Conservation (phyloP, 164 flowering plant species). For the Piper longum region DNA sequence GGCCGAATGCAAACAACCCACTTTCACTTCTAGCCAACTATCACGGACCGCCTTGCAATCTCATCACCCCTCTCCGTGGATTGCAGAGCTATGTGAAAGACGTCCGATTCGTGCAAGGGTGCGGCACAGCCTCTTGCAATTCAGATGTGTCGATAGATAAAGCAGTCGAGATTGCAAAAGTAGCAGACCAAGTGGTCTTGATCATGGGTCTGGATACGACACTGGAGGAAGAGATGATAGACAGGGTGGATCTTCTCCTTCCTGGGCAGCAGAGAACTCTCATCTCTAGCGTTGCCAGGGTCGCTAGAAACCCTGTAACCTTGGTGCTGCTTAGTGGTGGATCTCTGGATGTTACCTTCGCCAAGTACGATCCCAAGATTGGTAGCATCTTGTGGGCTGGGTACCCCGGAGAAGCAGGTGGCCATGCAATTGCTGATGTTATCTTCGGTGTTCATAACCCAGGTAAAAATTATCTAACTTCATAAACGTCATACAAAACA, state of each 20-base stretch:
- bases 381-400: constrained; percentile 84
- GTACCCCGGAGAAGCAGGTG: constrained; percentile 87
- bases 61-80: constrained; percentile 34
- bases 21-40: constrained; percentile 53
- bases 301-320: constrained; percentile 53
- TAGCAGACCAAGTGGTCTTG: constrained; percentile 49
- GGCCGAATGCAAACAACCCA: constrained; percentile 53
- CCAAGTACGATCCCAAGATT: constrained; percentile 39
- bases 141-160: constrained; percentile 19
- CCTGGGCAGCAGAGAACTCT: constrained; percentile 63
- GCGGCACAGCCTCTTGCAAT: constrained; percentile 36
- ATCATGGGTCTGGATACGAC: constrained; percentile 71
- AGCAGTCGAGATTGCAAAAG: constrained; percentile 44
- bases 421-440: constrained; percentile 56
- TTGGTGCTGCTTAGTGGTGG: constrained; percentile 64
- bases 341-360: constrained; percentile 67
- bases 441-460: constrained; percentile 85
- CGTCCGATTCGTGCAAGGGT: constrained; percentile 30
- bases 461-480: constrained; percentile 25
- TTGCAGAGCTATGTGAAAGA: constrained; percentile 25
- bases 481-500: neutral
- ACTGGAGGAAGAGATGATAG: constrained; percentile 47
- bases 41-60: constrained; percentile 49
- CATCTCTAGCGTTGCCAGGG: constrained; percentile 35
- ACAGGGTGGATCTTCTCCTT: constrained; percentile 40